These are phyloP conservation scores for Phalaenopsis equestris DNA, from an alignment of 106 monocot species.

Conservation along the genomic window DNA sequence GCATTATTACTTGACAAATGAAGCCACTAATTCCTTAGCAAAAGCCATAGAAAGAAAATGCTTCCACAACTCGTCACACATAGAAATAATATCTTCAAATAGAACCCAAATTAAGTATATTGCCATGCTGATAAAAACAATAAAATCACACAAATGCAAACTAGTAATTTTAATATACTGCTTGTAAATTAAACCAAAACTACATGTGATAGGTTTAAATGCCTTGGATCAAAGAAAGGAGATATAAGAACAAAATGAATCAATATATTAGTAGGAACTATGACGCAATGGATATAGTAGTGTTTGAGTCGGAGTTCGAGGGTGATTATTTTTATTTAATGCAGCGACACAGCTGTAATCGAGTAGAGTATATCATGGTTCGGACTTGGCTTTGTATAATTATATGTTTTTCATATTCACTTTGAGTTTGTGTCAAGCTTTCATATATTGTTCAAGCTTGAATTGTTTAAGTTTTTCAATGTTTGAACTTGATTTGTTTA, in stretches of 20 bases:
- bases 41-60: background rate
- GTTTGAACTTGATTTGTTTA: no score
- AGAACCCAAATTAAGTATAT: background rate
- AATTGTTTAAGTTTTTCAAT: no score
- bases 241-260: background rate
- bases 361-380: no score
- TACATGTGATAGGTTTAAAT: background rate
- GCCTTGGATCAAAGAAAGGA: background rate
- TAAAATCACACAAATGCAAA: background rate
- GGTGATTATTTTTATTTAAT: no score
- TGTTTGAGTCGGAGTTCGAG: no score
- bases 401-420: no score
- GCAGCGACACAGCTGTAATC: no score
- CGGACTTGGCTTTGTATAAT: no score
- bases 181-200: background rate
- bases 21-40: background rate
- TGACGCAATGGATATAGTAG: no score
- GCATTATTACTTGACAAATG: no score
- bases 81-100: background rate
- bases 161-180: background rate
- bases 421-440: no score
- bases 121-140: background rate
- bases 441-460: no score
- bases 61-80: background rate
- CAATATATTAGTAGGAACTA: background rate